Evolutionary conservation across 1,284 basidiomycete species (phyloP).

Genomic region (Sphagnurus paluster): DNA sequence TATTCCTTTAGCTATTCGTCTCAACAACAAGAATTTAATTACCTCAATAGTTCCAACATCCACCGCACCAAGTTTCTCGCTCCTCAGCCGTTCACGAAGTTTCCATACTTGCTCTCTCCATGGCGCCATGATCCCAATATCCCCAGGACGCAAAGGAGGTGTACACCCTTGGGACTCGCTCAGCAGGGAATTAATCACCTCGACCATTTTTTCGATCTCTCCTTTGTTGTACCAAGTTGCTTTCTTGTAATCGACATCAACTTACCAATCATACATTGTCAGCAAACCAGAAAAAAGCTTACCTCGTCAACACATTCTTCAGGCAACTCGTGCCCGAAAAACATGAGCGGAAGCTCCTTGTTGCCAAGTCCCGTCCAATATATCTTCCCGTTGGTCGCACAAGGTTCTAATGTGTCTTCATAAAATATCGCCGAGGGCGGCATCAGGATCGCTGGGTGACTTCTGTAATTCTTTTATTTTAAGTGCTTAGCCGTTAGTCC

Average conservation of each 20-base stretch:
- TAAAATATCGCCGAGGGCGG: slow-evolving; percentile 50
- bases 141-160: slow-evolving; percentile 36
- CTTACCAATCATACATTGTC: not conserved
- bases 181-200: slow-evolving; percentile 36
- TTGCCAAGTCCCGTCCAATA: slow-evolving; percentile 39
- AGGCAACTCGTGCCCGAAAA: slow-evolving; percentile 36
- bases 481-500: not conserved
- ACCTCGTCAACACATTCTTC: slow-evolving; percentile 46
- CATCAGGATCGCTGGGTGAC: slow-evolving; percentile 51
- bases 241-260: slow-evolving; percentile 30
- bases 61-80: slow-evolving; percentile 37
- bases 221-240: slow-evolving; percentile 47
- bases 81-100: slow-evolving; percentile 40
- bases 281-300: not conserved
- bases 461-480: slow-evolving; percentile 38
- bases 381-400: slow-evolving; percentile 39
- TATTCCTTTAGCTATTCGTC: not conserved
- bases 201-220: slow-evolving; percentile 40
- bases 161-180: slow-evolving; percentile 31
- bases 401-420: slow-evolving; percentile 42
- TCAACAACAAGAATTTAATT: slow-evolving; percentile 1
- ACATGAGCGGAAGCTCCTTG: slow-evolving; percentile 38
- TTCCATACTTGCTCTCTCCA: slow-evolving; percentile 52
- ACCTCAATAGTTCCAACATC: slow-evolving; percentile 49
- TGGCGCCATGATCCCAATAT: slow-evolving; percentile 48